Evolutionary conservation across 306 rosid species (phyloP), one percentile per base, ranked within the genome.

Genomic region (Cicer cuneatum): DNA sequence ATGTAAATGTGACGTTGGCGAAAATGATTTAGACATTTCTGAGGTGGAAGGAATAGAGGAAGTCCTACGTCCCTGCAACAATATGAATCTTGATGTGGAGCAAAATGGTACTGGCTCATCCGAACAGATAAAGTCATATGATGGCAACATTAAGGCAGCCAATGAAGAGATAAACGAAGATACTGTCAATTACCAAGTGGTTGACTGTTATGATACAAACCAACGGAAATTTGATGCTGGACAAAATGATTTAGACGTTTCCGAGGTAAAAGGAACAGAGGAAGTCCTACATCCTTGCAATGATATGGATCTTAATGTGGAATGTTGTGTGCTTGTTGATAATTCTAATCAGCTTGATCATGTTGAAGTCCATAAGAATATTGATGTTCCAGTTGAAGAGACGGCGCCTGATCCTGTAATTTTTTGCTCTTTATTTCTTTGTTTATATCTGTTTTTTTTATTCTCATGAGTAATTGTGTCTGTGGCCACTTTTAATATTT

Each of bases 351-450:
- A 72, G 66, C 18, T 52, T 48, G 83, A 76, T 66, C 85, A 80
- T 21, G 81, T 56, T 66, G 87, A 78, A 80, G 79, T 70, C 29
- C 53, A 39, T 42, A 12, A 56, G 38, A 81, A 84, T 66, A 66
- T 73, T 10, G 52, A 13, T 9, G 64, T 59, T 63, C 47, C 67
- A 5, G 45, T 10, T 12, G 90, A 83, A 75, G 82, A 73, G 77
- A 66, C 16, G 69, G 72, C 42, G 8, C 71, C 33, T 43, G 75
- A 73, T 61, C 68, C 70, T 71, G 93, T 90, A 86, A 63, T 2
- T 5, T 57, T 62, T 48, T 56, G 52, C n/a, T 7, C 19, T 61
- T 71, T 65, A 41, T 49, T 68, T 73, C 7, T 18, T 54, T 82
- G 19, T 84, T 43, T 54, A 10, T 69, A 45, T 58, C 38, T 42